Base-by-base conservation (phyloP, 768 basidiomycete species). In the Candolleomyces eurysporus region DNA sequence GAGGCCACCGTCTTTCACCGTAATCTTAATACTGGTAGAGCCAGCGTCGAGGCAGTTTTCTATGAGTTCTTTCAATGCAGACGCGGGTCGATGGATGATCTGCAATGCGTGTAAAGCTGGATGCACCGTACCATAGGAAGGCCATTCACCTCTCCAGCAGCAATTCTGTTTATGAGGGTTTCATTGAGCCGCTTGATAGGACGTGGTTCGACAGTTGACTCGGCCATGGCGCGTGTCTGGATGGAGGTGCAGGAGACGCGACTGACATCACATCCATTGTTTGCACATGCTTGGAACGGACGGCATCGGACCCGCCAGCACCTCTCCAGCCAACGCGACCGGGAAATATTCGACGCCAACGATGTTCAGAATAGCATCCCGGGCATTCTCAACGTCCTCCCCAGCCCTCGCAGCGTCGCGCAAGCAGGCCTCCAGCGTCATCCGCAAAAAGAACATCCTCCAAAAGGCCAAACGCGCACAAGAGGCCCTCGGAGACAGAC, bases 31-130 rank as follows among this genome's bases (percentile, higher is more conserved):
- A 0, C 87, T 87, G 0, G 91, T 95, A 22, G 93, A 79, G 0
- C 92, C 90, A 0, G 97, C 97, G 75, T 99, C 97, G n/a, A 99
- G 81, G 21, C 89, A 83, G 66, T 99, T 98, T 75, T 99, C 97
- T 14, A 99, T 78, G 0, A 98, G 80, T 72, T 98, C 97, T 72
- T 99, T 99, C 58, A 99, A 81, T 2, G 96, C 96, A 62, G 96
- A 98, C 5, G 93, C 87, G 0, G 97, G 97, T 45, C 97, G 67
- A 48, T 75, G 76, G 57, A 77, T 76, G 42, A 76, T 73, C 71
- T 72, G 11, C n/a, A 40, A 16, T 49, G 7, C 36, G 65, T 68
- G 42, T n/a, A 60, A 45, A 51, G 22, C n/a, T n/a, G 9, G 58
- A 4, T 53, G 14, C 19, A 22, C 48, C 17, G 39, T 31, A 17